Percentiles rank a stretch among this genome's conserved stretches.
Evolutionary conservation across 306 rosid species (phyloP).

Genomic region (Spatholobus suberectus): DNA sequence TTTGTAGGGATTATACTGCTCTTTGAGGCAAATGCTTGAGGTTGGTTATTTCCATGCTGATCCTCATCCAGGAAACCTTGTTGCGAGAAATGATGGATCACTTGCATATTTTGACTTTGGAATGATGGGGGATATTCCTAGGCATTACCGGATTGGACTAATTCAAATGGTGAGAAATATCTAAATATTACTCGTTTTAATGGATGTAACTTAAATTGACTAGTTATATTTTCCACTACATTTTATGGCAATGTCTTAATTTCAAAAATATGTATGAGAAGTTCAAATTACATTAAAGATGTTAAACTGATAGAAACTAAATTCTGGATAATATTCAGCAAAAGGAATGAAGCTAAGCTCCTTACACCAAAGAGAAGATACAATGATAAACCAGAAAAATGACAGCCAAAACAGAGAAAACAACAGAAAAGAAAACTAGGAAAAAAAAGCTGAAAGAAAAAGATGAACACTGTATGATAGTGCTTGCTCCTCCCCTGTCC

Average conservation of each 20-base stretch:
- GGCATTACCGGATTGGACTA: slow-evolving; percentile 92
- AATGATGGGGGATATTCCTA: slow-evolving; percentile 99
- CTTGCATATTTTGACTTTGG: slow-evolving; percentile 98
- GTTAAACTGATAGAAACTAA: slow-evolving; percentile 10
- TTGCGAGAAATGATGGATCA: slow-evolving; percentile 73
- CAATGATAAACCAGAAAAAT: background rate
- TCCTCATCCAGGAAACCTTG: slow-evolving; percentile 99
- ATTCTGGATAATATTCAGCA: background rate
- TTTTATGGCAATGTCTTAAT: slow-evolving; percentile 7
- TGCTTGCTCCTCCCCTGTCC: background rate
- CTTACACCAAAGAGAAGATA: background rate
- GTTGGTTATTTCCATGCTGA: slow-evolving; percentile 96
- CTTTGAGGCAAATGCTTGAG: slow-evolving; percentile 95
- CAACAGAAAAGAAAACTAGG: background rate
- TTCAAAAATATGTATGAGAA: slow-evolving; percentile 10
- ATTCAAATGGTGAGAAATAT: slow-evolving; percentile 77
- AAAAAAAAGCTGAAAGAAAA: background rate
- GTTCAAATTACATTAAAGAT: slow-evolving; percentile 8
- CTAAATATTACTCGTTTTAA: slow-evolving; percentile 14
- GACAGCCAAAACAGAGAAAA: background rate
- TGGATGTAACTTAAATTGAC: slow-evolving; percentile 21
- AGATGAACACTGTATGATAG: background rate
- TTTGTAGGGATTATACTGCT: slow-evolving; percentile 87
- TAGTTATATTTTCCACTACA: slow-evolving; percentile 9
- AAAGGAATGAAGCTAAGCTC: background rate